Evolutionary conservation across 1,284 basidiomycete species (phyloP).

Genomic region (Boletus nobilissimus): DNA sequence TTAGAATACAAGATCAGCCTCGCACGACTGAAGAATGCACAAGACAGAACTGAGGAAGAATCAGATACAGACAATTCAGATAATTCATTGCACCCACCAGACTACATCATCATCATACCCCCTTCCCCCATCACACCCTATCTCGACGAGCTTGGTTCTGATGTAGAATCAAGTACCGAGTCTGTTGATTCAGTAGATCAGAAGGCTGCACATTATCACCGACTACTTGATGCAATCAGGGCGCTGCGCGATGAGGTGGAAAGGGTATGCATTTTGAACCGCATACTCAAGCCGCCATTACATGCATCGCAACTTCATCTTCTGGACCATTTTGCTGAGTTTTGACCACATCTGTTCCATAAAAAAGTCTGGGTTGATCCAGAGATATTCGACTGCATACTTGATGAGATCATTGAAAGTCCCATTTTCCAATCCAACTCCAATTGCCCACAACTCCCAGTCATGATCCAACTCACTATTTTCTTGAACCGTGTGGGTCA

Average conservation of each 20-base stretch:
- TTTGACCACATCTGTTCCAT: too few species aligned
- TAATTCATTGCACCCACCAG: too few species aligned
- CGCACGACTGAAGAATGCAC: too few species aligned
- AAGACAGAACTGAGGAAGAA: too few species aligned
- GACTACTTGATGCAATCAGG: neutral
- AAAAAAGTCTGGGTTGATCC: neutral
- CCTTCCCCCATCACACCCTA: too few species aligned
- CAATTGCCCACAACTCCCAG: neutral
- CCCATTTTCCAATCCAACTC: neutral
- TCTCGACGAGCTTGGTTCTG: too few species aligned
- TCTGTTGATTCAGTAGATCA: neutral
- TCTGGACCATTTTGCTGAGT: neutral
- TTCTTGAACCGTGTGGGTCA: too few species aligned
- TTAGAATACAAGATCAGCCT: too few species aligned
- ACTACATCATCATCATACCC: too few species aligned
- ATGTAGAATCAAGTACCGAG: neutral
- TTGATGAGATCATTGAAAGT: neutral
- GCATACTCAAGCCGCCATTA: neutral
- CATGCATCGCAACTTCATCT: neutral
- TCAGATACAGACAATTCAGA: too few species aligned
- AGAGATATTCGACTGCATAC: conserved; percentile 3
- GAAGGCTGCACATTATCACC: neutral
- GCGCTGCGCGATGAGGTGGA: neutral
- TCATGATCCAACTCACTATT: neutral
- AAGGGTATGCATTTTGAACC: neutral